Evolutionary conservation across 352 stramenopile species (phyloP), one percentile per base, ranked within the genome.

Genomic region (Globisporangium okanoganense): DNA sequence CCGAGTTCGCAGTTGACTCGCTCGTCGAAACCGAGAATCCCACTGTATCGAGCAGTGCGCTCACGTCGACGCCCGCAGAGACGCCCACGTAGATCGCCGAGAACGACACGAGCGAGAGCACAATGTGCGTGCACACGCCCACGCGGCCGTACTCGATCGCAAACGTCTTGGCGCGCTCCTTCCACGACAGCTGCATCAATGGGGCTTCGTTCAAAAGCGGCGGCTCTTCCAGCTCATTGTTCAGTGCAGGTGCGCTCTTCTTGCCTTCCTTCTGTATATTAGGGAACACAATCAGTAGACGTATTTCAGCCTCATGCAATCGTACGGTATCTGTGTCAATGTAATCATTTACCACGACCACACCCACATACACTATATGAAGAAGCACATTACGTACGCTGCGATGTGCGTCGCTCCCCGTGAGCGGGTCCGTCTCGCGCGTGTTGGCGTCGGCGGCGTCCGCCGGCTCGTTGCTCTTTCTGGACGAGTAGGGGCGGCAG

Each of bases 91-190:
- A 95, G 61, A 95, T 88, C 41, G 78, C 48, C 1, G 85, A 92
- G 62, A 92, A 88, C 2, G 81, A 92, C 38, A 84, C 52, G 29
- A 87, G 38, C 5, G 85, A 95, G 24, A 95, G 69, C 67, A 88
- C 78, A 38, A 87, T 70, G 63, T 95, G 83, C 55, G 85, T 93
- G 51, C 71, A 76, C 33, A 95, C 72, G 24, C 85, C 85, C 7
- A 95, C 84, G 36, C 72, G 81, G 13, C 85, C 85, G 61, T 95
- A 95, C 67, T 91, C 83, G 55, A 88, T 73, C 16, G 81, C 82
- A 61, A 95, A 95, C 27, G 73, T 87, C 71, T 95, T 91, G 58
- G 79, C 82, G 43, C 82, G 79, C 57, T 89, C 71, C 40, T 70
- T 71, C 80, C 82, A 92, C 40, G 80, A 82, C 18, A 68, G 73